Conservation (phyloP, 169 alveolate genomes). For the Cyclospora cayetanensis region DNA sequence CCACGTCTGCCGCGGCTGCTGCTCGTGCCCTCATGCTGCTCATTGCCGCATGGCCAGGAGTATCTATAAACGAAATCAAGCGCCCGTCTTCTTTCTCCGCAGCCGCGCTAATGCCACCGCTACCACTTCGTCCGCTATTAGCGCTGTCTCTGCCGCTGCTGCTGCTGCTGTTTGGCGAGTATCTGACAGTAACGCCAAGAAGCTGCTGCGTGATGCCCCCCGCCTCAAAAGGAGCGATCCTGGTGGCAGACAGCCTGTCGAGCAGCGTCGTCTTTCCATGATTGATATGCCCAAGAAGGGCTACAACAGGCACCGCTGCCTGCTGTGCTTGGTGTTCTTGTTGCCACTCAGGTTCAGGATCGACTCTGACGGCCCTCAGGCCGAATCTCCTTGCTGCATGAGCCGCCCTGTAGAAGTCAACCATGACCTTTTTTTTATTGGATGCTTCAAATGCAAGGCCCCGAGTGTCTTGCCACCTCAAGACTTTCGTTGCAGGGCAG, state of each 20-base stretch:
- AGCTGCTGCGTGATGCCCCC: slow-evolving; percentile 63
- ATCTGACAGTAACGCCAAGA: not conserved
- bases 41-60: slow-evolving; percentile 86
- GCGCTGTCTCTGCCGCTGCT: not conserved
- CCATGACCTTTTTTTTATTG: slow-evolving; percentile 79
- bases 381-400: slow-evolving; percentile 79
- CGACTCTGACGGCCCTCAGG: not conserved
- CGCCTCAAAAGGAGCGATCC: slow-evolving; percentile 40
- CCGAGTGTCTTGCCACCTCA: not conserved
- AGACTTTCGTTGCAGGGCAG: not conserved
- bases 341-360: not conserved
- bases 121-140: not conserved
- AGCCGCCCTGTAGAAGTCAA: slow-evolving; percentile 83
- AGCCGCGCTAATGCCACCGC: slow-evolving; percentile 51
- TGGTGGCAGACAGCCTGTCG: slow-evolving; percentile 75
- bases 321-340: slow-evolving; percentile 16
- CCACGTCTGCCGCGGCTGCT: slow-evolving; percentile 81
- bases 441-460: slow-evolving; percentile 28
- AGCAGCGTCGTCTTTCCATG: slow-evolving; percentile 89
- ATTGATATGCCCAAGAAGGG: slow-evolving; percentile 87
- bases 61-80: slow-evolving; percentile 78
- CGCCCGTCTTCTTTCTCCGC: not conserved
- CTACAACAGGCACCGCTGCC: slow-evolving; percentile 78
- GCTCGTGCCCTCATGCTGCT: slow-evolving; percentile 84
- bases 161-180: not conserved